Percentiles rank a stretch among this genome's conserved stretches.
These are phyloP conservation scores for Oxyria digyna DNA, from an alignment of 148 eudicot species.

Conservation along the genomic window DNA sequence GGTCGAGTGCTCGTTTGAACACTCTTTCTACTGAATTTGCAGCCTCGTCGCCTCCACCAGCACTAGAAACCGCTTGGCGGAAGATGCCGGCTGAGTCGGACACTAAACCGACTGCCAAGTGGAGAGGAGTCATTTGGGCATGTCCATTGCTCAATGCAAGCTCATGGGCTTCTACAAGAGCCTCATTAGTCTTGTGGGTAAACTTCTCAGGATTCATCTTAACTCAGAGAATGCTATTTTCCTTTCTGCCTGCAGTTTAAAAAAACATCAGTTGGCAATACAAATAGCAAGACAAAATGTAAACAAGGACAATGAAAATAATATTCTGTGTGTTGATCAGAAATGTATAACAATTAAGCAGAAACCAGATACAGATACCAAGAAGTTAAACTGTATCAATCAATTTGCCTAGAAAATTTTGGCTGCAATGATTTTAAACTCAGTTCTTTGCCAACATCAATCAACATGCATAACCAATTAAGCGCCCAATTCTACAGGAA, in stretches of 20 bases:
- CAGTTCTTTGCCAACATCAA: not conserved
- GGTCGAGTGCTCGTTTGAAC: conserved; percentile 45
- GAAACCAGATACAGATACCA: not conserved
- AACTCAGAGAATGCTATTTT: not conserved
- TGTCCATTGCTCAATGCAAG: conserved; percentile 51
- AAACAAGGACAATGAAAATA: not conserved
- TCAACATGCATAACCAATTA: not conserved
- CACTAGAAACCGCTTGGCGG: conserved; percentile 46
- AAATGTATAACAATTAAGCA: no score
- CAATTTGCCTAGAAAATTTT: not conserved
- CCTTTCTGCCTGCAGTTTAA: not conserved
- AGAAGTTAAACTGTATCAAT: not conserved
- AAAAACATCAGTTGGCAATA: not conserved
- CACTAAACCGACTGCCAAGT: conserved; percentile 35
- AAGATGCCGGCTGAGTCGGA: conserved; percentile 45
- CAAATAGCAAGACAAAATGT: not conserved
- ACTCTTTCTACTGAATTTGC: conserved; percentile 48
- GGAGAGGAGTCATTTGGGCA: conserved; percentile 65
- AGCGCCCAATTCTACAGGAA: not conserved
- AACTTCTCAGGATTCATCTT: conserved; percentile 74
- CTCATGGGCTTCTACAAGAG: conserved; percentile 54
- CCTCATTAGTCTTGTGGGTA: conserved; percentile 65
- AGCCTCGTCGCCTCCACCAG: conserved; percentile 45
- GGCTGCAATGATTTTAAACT: not conserved
- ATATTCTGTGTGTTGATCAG: no score